Percentiles rank a stretch among this genome's conserved stretches.
phyloP scores from a whole-genome alignment of 2,329 filamentous ascomycete species.

The Colletotrichum shisoi region DNA sequence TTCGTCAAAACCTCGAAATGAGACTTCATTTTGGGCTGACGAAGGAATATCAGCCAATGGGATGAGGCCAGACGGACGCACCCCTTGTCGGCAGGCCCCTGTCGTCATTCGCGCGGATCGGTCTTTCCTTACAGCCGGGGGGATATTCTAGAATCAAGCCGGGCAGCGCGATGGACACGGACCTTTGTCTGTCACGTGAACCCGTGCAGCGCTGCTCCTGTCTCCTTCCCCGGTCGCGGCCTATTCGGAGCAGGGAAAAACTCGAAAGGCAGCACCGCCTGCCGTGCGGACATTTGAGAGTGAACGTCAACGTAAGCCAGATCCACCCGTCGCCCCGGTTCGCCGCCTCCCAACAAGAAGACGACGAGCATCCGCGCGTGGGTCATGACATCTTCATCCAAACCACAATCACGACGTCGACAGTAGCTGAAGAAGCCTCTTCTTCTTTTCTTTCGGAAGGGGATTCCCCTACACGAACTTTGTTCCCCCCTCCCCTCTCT shows the following conservation, averaged over 20 bases:
- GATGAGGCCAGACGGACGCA: neutral
- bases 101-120: conserved; percentile 17
- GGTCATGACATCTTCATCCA: conserved; percentile 32
- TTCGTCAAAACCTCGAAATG: neutral
- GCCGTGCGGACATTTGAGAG: conserved; percentile 29
- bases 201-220: no score
- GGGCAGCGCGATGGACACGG: no score
- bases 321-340: conserved; percentile 24
- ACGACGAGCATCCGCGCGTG: conserved; percentile 20
- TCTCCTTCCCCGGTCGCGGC: conserved; percentile 25
- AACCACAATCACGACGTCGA: conserved; percentile 22
- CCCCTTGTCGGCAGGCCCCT: neutral
- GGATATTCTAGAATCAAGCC: conserved; percentile 14
- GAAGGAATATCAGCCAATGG: conserved; percentile 23
- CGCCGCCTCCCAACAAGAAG: conserved; percentile 35
- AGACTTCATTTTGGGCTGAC: neutral
- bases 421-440: conserved; percentile 16
- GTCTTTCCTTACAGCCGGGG: conserved; percentile 1
- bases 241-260: conserved; percentile 36
- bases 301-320: conserved; percentile 34
- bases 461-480: conserved; percentile 5
- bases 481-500: neutral
- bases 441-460: conserved; percentile 13
- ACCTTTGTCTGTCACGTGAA: conserved; percentile 22
- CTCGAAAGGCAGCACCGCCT: conserved; percentile 35